Percentiles rank a stretch among this genome's conserved stretches.
These are phyloP conservation scores for Epichloe amarillans DNA, from an alignment of 2,329 filamentous ascomycete genomes.

Conservation along the genomic window DNA sequence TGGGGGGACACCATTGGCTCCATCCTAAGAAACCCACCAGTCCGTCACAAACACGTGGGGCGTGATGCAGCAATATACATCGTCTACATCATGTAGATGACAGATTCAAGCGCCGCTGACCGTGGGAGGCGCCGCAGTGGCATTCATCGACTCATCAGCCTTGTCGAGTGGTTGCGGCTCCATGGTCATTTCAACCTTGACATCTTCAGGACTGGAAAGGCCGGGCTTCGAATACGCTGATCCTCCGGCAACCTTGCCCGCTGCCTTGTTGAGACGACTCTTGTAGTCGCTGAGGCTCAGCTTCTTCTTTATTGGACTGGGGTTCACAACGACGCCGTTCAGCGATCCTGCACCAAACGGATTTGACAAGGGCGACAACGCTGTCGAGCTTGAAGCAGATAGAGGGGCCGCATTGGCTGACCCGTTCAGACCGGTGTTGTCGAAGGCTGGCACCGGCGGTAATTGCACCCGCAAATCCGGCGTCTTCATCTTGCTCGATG, in stretches of 20 bases:
- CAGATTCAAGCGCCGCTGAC: conserved; percentile 13
- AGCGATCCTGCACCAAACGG: conserved; percentile 28
- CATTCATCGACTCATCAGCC: conserved; percentile 11
- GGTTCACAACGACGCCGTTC: conserved; percentile 32
- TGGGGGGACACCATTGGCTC: not conserved
- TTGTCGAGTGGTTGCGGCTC: conserved; percentile 19
- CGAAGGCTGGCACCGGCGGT: conserved; percentile 40
- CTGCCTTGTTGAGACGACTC: conserved; percentile 42
- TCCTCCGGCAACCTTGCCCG: conserved; percentile 21
- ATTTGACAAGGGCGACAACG: conserved; percentile 38
- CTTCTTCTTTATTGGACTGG: conserved; percentile 54
- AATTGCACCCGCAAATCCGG: conserved; percentile 41
- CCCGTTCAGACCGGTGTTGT: conserved; percentile 22
- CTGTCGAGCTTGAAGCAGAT: conserved; percentile 28
- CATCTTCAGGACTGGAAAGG: conserved; percentile 22
- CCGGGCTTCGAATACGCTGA: conserved; percentile 19
- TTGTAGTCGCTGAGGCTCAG: conserved; percentile 54
- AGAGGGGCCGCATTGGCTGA: conserved; percentile 26
- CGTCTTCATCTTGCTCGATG: conserved; percentile 22
- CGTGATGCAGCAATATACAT: not conserved
- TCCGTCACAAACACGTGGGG: not conserved
- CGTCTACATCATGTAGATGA: conserved; percentile 8
- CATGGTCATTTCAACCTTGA: conserved; percentile 22
- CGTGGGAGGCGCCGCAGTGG: conserved; percentile 8
- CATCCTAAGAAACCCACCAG: not conserved